Conservation (phyloP, 2,329 filamentous ascomycete genomes). For the Nigrospora sphaerica region DNA sequence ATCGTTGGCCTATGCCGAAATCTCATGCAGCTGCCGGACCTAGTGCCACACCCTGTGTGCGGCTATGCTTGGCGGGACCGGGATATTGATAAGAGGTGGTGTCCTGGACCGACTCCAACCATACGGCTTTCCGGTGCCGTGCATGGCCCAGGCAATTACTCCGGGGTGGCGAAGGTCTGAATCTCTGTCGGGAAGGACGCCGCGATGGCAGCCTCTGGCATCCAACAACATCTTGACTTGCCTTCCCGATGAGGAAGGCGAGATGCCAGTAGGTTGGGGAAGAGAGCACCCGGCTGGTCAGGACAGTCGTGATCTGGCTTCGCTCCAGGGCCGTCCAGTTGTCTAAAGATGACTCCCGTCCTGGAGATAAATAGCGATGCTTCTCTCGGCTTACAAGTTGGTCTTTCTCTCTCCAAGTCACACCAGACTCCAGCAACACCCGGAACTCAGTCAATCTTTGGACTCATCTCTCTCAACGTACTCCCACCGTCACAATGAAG, state of each 20-base stretch:
- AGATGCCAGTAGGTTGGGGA: background rate
- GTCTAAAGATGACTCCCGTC: too few species aligned
- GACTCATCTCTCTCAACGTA: background rate
- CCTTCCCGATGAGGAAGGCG: constrained; percentile 1
- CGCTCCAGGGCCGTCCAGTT: background rate
- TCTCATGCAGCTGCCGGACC: too few species aligned
- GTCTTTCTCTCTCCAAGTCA: background rate
- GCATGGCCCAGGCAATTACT: too few species aligned
- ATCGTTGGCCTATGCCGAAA: too few species aligned
- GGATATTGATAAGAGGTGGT: constrained; percentile 1
- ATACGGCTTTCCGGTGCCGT: background rate
- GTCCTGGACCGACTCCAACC: background rate
- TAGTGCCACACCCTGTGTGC: too few species aligned
- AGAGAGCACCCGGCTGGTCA: background rate
- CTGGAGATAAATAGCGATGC: constrained; percentile 1
- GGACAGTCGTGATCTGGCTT: background rate
- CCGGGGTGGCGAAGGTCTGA: too few species aligned
- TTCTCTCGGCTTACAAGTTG: background rate
- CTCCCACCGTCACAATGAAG: constrained; percentile 7
- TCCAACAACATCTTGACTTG: background rate
- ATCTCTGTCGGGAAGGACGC: background rate
- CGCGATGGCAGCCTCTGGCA: background rate
- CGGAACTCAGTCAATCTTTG: background rate
- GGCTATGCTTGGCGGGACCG: background rate
- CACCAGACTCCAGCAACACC: background rate